Evolutionary conservation across 768 basidiomycete species (phyloP), one percentile per base, ranked within the genome.

Genomic region (Grammothele lineata): DNA sequence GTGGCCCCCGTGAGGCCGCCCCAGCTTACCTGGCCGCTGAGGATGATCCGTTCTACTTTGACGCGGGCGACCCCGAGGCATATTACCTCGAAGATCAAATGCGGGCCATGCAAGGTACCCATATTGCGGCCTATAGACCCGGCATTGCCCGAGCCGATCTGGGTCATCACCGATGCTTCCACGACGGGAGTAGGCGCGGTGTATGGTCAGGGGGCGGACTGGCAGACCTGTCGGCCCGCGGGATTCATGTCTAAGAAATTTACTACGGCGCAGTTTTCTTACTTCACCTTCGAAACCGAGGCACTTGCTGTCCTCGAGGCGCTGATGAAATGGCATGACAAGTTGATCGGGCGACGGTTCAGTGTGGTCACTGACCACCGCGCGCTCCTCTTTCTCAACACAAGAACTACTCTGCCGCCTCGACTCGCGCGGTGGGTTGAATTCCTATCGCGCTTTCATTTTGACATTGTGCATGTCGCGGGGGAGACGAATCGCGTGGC

Each of bases 321-420:
- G 1, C 42, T 67, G 1, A 10, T 66, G 3, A 64, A 64, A 26
- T 68, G 60, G 65, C 62, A 66, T 39, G 62, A 67, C 35, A 66
- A 67, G 33, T 50, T 67, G 0, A 37, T 68, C 0, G 61, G 66
- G 1, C 50, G 47, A 5, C 27, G 37, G 0, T 25, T 57, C 14
- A 22, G 8, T 3, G n/a, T 40, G 3, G 37, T 22, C 1, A 40
- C 37, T n/a, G 32, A 51, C 14, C 25, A 40, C n/a, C 27, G 58
- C n/a, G 59, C 61, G 8, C 62, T 55, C 4, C 56, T 54, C 10
- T 50, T 69, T 36, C 56, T 64, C 9, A 61, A 55, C 0, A 55
- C 58, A 17, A 24, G 32, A 17, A 33, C 9, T 5, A 5, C 49
- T 1, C 18, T 60, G 21, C 56, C 56, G 0, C 37, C 41, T 5